Evolutionary conservation across 345 rosid species (phyloP).

Genomic region (Hypericum androsaemum): DNA sequence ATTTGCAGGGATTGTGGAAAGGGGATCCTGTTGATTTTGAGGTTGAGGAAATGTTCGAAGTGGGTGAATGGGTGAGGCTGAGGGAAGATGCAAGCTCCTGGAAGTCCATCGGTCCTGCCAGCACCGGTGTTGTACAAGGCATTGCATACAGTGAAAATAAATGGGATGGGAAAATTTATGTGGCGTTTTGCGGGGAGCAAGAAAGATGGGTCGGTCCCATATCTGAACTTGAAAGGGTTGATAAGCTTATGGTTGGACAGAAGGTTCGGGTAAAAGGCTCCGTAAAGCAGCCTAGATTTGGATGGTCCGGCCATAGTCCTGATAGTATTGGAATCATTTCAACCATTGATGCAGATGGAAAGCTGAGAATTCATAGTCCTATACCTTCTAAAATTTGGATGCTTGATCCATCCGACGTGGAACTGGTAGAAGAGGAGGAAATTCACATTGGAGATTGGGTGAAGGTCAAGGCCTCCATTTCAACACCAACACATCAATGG

Average conservation of each 20-base stretch:
- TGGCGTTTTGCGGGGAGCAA: constrained; percentile 86
- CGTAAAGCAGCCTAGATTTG: constrained; percentile 88
- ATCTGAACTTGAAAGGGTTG: constrained; percentile 58
- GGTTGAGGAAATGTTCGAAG: constrained; percentile 62
- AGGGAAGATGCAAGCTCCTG: constrained; percentile 47
- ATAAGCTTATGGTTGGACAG: constrained; percentile 55
- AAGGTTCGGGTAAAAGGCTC: constrained; percentile 60
- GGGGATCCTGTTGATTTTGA: constrained; percentile 92
- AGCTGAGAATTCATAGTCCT: constrained; percentile 84
- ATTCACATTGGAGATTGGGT: constrained; percentile 88
- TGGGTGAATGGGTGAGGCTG: constrained; percentile 90
- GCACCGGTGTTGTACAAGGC: constrained; percentile 82
- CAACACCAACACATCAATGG: constrained; percentile 83
- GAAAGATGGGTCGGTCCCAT: constrained; percentile 83
- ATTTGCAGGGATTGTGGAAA: constrained; percentile 76
- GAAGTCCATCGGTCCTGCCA: constrained; percentile 76
- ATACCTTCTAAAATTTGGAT: constrained; percentile 89
- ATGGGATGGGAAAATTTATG: constrained; percentile 71
- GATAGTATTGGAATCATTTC: constrained; percentile 68
- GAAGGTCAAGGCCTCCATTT: constrained; percentile 47
- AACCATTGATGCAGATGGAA: constrained; percentile 90
- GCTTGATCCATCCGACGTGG: constrained; percentile 93
- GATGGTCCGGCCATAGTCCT: constrained; percentile 93
- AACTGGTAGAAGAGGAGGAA: constrained; percentile 71
- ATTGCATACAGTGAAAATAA: constrained; percentile 67